Evolutionary conservation across 345 rosid species (phyloP).

Genomic region (Durio zibethinus): DNA sequence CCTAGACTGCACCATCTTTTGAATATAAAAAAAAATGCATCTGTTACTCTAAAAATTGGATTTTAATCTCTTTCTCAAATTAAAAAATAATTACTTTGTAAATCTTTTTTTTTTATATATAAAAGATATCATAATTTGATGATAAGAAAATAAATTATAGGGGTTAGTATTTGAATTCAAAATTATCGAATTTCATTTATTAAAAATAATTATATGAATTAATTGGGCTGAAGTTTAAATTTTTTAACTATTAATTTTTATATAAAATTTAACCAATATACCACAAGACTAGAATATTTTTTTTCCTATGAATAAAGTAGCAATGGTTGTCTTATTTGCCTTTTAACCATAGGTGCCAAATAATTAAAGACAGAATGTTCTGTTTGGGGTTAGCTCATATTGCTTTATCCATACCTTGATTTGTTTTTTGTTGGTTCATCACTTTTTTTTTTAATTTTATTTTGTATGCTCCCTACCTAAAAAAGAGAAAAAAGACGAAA

Average conservation of each 20-base stretch:
- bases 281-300: not conserved
- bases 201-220: too few species aligned
- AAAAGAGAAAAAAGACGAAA: not conserved
- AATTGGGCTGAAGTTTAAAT: too few species aligned
- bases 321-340: not conserved
- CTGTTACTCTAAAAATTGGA: not conserved
- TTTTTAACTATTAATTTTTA: too few species aligned
- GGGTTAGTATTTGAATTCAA: too few species aligned
- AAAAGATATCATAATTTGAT: too few species aligned
- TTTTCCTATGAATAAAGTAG: not conserved
- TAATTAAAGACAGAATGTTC: constrained; percentile 2
- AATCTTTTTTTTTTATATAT: too few species aligned
- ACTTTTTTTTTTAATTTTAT: not conserved
- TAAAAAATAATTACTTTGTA: not conserved
- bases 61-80: not conserved
- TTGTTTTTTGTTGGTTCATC: not conserved
- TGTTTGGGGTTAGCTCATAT: not conserved
- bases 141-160: too few species aligned
- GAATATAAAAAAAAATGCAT: too few species aligned
- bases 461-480: not conserved
- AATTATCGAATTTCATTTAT: too few species aligned
- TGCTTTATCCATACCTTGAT: not conserved
- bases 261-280: not conserved
- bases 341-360: not conserved
- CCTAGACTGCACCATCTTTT: too few species aligned